Conservation (phyloP, 176 grass and related monocot species). For the Carex cristatella region DNA sequence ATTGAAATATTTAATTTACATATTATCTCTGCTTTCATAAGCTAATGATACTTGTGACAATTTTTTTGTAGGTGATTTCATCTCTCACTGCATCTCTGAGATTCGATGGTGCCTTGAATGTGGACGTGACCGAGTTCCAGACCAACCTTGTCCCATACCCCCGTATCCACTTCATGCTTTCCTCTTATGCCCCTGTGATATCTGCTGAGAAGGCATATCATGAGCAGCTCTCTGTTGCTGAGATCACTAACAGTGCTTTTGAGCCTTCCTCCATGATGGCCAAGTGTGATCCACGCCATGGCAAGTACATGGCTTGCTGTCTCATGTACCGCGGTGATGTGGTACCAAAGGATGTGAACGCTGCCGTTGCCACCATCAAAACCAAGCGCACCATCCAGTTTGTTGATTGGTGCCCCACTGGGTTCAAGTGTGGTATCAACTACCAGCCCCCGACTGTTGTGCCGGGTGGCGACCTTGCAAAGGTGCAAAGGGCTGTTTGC, state of each 20-base stretch:
- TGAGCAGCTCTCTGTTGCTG: slow-evolving; percentile 23
- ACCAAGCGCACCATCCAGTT: slow-evolving; percentile 25
- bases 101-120: slow-evolving; percentile 20
- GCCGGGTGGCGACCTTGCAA: slow-evolving; percentile 1
- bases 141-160: slow-evolving; percentile 22
- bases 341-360: slow-evolving; percentile 21
- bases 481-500: slow-evolving; percentile 24
- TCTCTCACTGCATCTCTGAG: slow-evolving; percentile 23
- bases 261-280: slow-evolving; percentile 24
- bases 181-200: slow-evolving; percentile 17
- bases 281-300: slow-evolving; percentile 18
- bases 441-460: slow-evolving; percentile 13
- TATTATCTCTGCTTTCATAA: neutral
- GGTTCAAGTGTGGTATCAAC: slow-evolving; percentile 20
- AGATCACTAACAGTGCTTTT: slow-evolving; percentile 25
- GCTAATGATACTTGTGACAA: neutral
- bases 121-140: slow-evolving; percentile 22
- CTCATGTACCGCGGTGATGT: slow-evolving; percentile 24
- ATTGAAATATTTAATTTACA: neutral
- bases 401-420: slow-evolving; percentile 21
- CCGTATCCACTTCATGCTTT: slow-evolving; percentile 26
- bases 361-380: slow-evolving; percentile 20
- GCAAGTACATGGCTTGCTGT: slow-evolving; percentile 24
- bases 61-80: slow-evolving; percentile 2
- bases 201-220: slow-evolving; percentile 25